These are phyloP conservation scores for Candida orba DNA, from an alignment of 805 yeast species.

Conservation along the genomic window DNA sequence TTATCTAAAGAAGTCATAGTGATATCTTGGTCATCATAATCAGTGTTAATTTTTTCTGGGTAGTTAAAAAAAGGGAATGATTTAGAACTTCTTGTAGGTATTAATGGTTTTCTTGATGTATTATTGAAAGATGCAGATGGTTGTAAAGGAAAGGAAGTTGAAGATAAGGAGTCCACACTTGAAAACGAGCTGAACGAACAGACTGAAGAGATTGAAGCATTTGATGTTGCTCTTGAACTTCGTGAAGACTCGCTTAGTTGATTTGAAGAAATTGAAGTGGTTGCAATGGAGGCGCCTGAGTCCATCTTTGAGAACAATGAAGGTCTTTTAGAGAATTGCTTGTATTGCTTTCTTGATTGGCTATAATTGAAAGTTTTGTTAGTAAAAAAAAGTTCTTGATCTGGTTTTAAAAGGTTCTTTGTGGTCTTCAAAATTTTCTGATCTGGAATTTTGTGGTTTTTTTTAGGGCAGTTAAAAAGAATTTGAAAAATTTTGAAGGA, in stretches of 20 bases:
- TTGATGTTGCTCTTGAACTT: constrained; percentile 18
- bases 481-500: too few relatives aligned
- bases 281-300: constrained; percentile 7
- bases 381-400: background rate
- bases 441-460: background rate
- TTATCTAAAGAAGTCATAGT: constrained; percentile 13
- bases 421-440: too few relatives aligned
- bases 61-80: constrained; percentile 15
- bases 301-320: constrained; percentile 3
- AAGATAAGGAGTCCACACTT: constrained; percentile 13
- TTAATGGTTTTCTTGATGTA: constrained; percentile 8
- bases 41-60: constrained; percentile 11
- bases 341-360: background rate
- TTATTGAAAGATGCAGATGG: background rate
- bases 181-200: constrained; percentile 20
- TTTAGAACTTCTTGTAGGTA: constrained; percentile 13
- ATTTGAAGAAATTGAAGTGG: background rate
- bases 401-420: background rate
- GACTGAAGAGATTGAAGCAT: constrained; percentile 17
- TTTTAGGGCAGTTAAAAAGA: background rate
- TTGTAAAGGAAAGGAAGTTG: background rate
- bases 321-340: background rate
- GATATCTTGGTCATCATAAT: constrained; percentile 8
- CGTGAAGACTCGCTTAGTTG: constrained; percentile 5
- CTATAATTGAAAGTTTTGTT: background rate